Evolutionary conservation across 2,329 filamentous ascomycete genomes (phyloP), one percentile per base, ranked within the genome.

Genomic region (Metarhizium humberi): DNA sequence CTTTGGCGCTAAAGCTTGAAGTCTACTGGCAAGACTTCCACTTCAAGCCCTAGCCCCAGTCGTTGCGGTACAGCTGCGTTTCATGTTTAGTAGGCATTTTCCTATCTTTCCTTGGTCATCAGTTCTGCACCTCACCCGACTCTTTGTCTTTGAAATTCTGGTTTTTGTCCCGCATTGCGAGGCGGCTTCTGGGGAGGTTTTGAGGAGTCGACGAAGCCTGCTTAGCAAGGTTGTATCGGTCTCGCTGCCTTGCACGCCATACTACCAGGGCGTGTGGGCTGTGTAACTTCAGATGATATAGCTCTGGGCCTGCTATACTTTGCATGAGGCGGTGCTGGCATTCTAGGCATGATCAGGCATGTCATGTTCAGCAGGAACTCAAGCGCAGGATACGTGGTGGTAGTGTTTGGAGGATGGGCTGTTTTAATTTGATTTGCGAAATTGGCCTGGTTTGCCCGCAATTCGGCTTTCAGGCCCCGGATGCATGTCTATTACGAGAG

Each of bases 21-120:
- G 50, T 20, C 47, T 49, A 30, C 2, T 43, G 34, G 29, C 20
- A 7, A 34, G 20, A 51, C 49, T 48, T 32, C 32, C 34, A 42
- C 53, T 50, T 52, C 43, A 18, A 49, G 55, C 43, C 51, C 54
- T 55, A 50, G 42, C 47, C 59, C 61, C 57, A 62, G 66, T 73
- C 66, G 69, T 67, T 72, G 69, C 69, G 69, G 62, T 71, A 67
- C 59, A 68, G 66, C 65, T 70, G 63, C 68, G 68, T 67, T 61
- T 55, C 29, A 43, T 1, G 8, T 55, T 55, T 51, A 61, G 54
- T 62, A 61, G 61, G 61, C 61, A 62, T 66, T 68, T 64, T 62
- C 55, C 61, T 58, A 58, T 59, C 60, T 65, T 66, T 65, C 59
- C 57, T 65, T 66, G 54, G 50, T 68, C 63, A 63, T 61, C 60